Evolutionary conservation across 441 rosid genomes (phyloP).

Genomic region (Jatropha multifida): DNA sequence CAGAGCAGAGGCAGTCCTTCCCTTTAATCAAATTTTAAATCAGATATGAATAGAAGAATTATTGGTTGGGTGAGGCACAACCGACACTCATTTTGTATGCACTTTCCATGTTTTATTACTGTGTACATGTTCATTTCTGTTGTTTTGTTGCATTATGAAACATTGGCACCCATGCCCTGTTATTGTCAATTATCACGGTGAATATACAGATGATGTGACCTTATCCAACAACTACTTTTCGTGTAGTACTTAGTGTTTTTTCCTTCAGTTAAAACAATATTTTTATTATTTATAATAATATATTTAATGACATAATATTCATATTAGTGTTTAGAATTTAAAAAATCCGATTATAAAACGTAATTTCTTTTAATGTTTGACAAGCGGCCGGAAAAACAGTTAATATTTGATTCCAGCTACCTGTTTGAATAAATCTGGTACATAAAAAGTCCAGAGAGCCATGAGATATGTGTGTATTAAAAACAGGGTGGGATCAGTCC

Average conservation of each 20-base stretch:
- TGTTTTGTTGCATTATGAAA: not conserved
- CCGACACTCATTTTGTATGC: slow-evolving; percentile 9
- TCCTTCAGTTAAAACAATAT: too few relatives aligned
- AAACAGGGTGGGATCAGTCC: not conserved
- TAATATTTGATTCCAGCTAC: not conserved
- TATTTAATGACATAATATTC: too few relatives aligned
- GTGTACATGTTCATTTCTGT: slow-evolving; percentile 1
- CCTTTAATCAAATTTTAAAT: too few relatives aligned
- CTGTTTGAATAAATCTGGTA: not conserved
- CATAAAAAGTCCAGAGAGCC: not conserved
- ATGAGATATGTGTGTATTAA: not conserved
- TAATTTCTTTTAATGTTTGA: too few relatives aligned
- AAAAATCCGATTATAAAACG: too few relatives aligned
- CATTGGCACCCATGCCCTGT: not conserved
- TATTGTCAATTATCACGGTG: not conserved
- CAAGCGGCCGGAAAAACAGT: not conserved
- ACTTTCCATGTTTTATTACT: not conserved
- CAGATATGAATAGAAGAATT: not conserved
- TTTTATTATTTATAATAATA: too few relatives aligned
- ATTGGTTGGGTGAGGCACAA: not conserved
- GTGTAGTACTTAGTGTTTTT: not conserved
- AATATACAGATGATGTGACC: not conserved
- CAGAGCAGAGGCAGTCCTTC: too few relatives aligned
- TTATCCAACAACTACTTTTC: not conserved
- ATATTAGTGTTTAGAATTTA: too few relatives aligned